phyloP scores from a whole-genome alignment of 2,329 filamentous ascomycete genomes.

The Aureobasidium sp. region DNA sequence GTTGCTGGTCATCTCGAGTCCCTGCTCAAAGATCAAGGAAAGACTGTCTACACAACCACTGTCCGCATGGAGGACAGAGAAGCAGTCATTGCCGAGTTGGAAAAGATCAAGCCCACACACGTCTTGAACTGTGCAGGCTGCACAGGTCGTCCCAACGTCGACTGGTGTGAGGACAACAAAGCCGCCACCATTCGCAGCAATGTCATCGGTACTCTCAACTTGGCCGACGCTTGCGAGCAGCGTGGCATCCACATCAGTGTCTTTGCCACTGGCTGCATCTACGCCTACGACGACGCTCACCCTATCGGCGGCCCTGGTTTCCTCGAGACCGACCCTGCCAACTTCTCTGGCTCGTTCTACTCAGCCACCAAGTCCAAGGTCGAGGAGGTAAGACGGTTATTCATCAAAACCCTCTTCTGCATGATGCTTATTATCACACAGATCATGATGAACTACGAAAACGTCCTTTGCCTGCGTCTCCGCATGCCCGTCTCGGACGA shows the following conservation, averaged over 20 bases:
- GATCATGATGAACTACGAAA: slow-evolving; percentile 56
- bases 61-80: slow-evolving; percentile 59
- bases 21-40: slow-evolving; percentile 53
- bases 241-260: slow-evolving; percentile 57
- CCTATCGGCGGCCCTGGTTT: slow-evolving; percentile 55
- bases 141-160: slow-evolving; percentile 61
- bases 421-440: slow-evolving; percentile 23
- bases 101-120: slow-evolving; percentile 56
- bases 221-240: slow-evolving; percentile 55
- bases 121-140: slow-evolving; percentile 61
- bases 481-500: slow-evolving; percentile 65
- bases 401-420: not conserved
- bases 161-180: slow-evolving; percentile 66
- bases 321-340: slow-evolving; percentile 55
- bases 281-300: slow-evolving; percentile 56
- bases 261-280: slow-evolving; percentile 61
- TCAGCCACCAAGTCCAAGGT: slow-evolving; percentile 60
- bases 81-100: slow-evolving; percentile 50
- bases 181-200: slow-evolving; percentile 62
- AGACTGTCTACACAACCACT: slow-evolving; percentile 54
- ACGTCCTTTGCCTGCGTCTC: slow-evolving; percentile 57
- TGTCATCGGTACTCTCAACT: slow-evolving; percentile 57
- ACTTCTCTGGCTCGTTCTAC: slow-evolving; percentile 63
- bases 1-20: slow-evolving; percentile 55
- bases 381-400: slow-evolving; percentile 46